Evolutionary conservation across 257 asterid genomes (phyloP).

Genomic region (Petunia secreta): DNA sequence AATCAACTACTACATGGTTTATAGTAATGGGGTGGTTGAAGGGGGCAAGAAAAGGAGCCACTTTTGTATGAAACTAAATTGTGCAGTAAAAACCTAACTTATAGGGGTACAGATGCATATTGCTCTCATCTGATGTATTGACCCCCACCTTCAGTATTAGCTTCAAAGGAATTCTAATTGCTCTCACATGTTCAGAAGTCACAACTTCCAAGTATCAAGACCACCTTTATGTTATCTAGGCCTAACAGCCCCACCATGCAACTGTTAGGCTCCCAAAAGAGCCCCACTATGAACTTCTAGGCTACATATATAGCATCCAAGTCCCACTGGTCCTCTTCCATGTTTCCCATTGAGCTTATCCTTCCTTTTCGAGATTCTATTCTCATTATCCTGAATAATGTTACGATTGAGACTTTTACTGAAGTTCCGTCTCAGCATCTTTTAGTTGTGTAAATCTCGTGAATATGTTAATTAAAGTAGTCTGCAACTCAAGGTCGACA

Average conservation of each 20-base stretch:
- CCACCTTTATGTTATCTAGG: conserved; percentile 28
- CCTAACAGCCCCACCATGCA: conserved; percentile 20
- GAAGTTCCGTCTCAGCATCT: neutral
- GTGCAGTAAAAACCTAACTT: neutral
- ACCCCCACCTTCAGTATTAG: conserved; percentile 30
- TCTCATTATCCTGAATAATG: neutral
- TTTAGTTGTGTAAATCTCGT: neutral
- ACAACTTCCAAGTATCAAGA: conserved; percentile 14
- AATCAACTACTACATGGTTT: neutral
- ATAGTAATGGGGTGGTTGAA: neutral
- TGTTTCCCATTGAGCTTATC: conserved; percentile 18
- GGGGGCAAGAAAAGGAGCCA: neutral
- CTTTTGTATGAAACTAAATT: neutral
- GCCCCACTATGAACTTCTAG: conserved; percentile 24
- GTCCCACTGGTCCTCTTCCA: conserved; percentile 20
- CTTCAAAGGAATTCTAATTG: conserved; percentile 18
- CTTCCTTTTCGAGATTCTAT: conserved; percentile 18
- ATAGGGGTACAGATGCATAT: neutral
- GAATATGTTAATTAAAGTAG: neutral
- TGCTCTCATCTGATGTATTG: neutral
- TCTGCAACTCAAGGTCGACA: neutral
- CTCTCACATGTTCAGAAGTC: conserved; percentile 17
- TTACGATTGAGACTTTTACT: neutral
- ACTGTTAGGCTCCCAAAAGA: conserved; percentile 22
- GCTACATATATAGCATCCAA: conserved; percentile 21